Evolutionary conservation across 139 green algal genomes (phyloP).

Genomic region (Chlorella sp.): DNA sequence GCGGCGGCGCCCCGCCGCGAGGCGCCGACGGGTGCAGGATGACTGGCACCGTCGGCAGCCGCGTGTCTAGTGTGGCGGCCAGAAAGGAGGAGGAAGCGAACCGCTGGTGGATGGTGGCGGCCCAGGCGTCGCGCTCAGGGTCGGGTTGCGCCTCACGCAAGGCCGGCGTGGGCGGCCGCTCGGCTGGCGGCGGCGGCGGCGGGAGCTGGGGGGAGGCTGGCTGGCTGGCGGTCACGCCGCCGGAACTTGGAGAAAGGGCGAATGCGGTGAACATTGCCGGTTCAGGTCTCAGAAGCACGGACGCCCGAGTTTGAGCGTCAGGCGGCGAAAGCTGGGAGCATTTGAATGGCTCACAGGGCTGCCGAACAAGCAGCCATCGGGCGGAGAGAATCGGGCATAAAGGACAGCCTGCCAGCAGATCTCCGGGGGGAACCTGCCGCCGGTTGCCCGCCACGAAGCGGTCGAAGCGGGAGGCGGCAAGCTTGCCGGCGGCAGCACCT

Average conservation of each 20-base stretch:
- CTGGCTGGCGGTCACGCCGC: background rate
- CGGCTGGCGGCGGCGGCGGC: background rate
- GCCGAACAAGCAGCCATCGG: too few relatives aligned
- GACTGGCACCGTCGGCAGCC: slow-evolving; percentile 4
- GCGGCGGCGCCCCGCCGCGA: background rate
- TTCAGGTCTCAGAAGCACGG: too few relatives aligned
- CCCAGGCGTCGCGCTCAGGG: slow-evolving; percentile 14
- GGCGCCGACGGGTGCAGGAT: slow-evolving; percentile 36
- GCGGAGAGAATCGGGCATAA: too few relatives aligned
- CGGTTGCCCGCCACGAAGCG: too few relatives aligned
- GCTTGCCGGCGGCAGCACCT: too few relatives aligned
- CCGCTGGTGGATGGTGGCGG: background rate
- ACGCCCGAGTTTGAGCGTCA: too few relatives aligned
- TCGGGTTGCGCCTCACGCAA: background rate
- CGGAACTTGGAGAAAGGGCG: background rate
- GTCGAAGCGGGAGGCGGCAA: too few relatives aligned
- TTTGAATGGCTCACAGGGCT: too few relatives aligned
- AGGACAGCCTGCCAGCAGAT: too few relatives aligned
- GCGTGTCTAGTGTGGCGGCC: background rate
- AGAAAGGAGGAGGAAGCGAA: background rate
- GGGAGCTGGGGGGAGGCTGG: background rate
- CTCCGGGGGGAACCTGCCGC: too few relatives aligned
- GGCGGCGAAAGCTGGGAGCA: too few relatives aligned
- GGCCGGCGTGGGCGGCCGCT: background rate
- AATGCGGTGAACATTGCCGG: slow-evolving; percentile 1